These are phyloP conservation scores for Dioszegia crocea DNA, from an alignment of 768 basidiomycete genomes.

Conservation along the genomic window DNA sequence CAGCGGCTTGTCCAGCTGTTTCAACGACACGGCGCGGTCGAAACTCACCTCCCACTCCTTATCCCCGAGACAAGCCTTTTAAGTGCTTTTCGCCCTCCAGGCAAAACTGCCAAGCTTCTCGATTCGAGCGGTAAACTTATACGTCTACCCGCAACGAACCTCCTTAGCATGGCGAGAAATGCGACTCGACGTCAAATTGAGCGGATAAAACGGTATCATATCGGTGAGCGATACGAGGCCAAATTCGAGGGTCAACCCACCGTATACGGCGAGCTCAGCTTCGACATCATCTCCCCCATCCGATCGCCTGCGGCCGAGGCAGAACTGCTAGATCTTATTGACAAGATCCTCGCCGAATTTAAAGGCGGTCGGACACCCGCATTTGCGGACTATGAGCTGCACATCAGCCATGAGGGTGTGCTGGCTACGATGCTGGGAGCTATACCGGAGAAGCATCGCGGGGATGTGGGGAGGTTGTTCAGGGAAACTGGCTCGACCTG, in stretches of 20 bases:
- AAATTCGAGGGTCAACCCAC: conserved; percentile 40
- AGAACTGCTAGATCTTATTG: conserved; percentile 41
- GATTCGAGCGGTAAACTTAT: conserved; percentile 55
- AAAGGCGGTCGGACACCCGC: conserved; percentile 28
- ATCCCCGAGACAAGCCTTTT: conserved; percentile 60
- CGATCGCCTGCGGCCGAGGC: conserved; percentile 43
- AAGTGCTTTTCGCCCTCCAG: conserved; percentile 58
- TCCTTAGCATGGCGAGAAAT: conserved; percentile 41
- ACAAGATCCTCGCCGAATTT: conserved; percentile 47
- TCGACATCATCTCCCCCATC: conserved; percentile 45
- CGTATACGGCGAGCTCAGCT: conserved; percentile 39
- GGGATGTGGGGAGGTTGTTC: conserved; percentile 26
- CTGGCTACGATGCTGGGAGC: conserved; percentile 25
- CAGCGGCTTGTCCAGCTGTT: conserved; percentile 74
- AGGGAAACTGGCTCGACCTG: conserved; percentile 12
- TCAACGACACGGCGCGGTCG: conserved; percentile 81
- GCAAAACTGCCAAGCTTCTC: conserved; percentile 66
- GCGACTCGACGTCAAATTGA: conserved; percentile 41
- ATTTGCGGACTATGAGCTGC: conserved; percentile 41
- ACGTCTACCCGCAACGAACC: conserved; percentile 38
- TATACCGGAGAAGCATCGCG: conserved; percentile 26
- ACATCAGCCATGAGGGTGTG: conserved; percentile 41
- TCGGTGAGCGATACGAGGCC: conserved; percentile 38
- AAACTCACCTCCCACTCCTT: conserved; percentile 78
- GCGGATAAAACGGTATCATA: conserved; percentile 47